A percentile compares a stretch with the other conserved stretches of the same genome.
Evolutionary conservation across 805 yeast genomes (phyloP).

Genomic region (Starmerella vitae): DNA sequence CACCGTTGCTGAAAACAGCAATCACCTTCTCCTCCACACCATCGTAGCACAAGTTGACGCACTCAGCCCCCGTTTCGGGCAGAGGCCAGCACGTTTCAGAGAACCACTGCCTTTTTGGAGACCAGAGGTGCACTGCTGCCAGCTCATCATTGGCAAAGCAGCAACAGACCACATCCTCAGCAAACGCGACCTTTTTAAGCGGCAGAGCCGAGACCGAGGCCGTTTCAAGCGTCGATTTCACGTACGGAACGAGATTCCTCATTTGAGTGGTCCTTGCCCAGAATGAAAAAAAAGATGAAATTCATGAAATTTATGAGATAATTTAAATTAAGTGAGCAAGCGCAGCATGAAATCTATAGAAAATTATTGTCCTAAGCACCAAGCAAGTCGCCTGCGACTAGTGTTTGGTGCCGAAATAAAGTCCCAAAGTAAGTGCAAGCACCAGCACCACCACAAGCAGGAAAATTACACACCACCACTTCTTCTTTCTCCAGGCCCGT

Average conservation of each 20-base stretch:
- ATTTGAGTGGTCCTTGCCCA: too few species aligned
- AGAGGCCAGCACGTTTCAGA: slow-evolving; percentile 9
- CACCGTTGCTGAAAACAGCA: slow-evolving; percentile 62
- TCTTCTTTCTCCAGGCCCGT: slow-evolving; percentile 77
- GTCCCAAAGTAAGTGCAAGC: slow-evolving; percentile 19
- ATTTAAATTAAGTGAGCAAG: too few species aligned
- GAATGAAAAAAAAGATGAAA: too few species aligned
- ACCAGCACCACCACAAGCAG: slow-evolving; percentile 23
- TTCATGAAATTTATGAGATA: too few species aligned
- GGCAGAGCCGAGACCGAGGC: slow-evolving; percentile 10
- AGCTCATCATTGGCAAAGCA: slow-evolving; percentile 5
- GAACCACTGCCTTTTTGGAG: slow-evolving; percentile 9
- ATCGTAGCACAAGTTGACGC: slow-evolving; percentile 10
- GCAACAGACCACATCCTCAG: slow-evolving; percentile 9
- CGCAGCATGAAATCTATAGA: too few species aligned
- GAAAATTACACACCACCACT: slow-evolving; percentile 52
- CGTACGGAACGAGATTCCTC: slow-evolving; percentile 17
- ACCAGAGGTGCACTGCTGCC: slow-evolving; percentile 12
- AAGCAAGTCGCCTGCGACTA: too few species aligned
- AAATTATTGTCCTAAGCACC: too few species aligned
- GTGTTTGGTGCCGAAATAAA: slow-evolving; percentile 18
- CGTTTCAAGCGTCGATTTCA: slow-evolving; percentile 8
- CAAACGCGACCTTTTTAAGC: slow-evolving; percentile 4
- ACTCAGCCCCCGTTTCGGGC: not conserved
- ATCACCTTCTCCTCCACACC: slow-evolving; percentile 40